A percentile compares a stretch with the other conserved stretches of the same genome.
These are phyloP conservation scores for Fragaria ananassa DNA, from an alignment of 306 rosid species.

Conservation along the genomic window DNA sequence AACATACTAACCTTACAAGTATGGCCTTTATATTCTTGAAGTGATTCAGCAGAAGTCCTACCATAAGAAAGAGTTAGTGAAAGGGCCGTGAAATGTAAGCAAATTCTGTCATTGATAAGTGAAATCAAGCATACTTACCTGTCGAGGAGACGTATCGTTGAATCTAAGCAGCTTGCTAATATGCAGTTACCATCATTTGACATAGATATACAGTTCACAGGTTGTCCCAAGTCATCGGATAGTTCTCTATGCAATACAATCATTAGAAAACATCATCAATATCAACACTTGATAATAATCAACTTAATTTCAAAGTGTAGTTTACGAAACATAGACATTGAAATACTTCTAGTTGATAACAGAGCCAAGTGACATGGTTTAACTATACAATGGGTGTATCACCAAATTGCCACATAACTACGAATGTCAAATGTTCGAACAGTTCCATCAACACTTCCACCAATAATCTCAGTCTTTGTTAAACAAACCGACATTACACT, in stretches of 20 bases:
- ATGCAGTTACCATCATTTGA: slow-evolving; percentile 90
- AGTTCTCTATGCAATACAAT: slow-evolving; percentile 53
- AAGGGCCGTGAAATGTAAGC: background rate
- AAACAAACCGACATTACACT: slow-evolving; percentile 89
- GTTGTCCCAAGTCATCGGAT: slow-evolving; percentile 76
- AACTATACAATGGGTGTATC: background rate
- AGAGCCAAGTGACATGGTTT: background rate
- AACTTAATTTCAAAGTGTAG: background rate
- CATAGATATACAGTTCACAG: slow-evolving; percentile 89
- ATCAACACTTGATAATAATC: background rate
- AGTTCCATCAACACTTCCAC: slow-evolving; percentile 97
- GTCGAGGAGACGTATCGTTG: slow-evolving; percentile 71
- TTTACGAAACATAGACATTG: background rate
- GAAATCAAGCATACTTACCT: slow-evolving; percentile 38
- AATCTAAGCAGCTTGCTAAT: slow-evolving; percentile 84
- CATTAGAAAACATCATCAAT: background rate
- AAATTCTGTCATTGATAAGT: slow-evolving; percentile 10
- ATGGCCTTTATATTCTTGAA: slow-evolving; percentile 87
- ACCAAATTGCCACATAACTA: slow-evolving; percentile 41
- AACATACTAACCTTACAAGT: slow-evolving; percentile 67
- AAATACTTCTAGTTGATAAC: background rate
- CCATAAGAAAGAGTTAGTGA: slow-evolving; percentile 25
- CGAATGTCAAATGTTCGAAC: slow-evolving; percentile 83
- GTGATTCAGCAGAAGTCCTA: slow-evolving; percentile 78
- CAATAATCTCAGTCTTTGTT: slow-evolving; percentile 77